Evolutionary conservation across 1,139 yeast genomes (phyloP).

Genomic region (Barnettozyma hawaiiensis): DNA sequence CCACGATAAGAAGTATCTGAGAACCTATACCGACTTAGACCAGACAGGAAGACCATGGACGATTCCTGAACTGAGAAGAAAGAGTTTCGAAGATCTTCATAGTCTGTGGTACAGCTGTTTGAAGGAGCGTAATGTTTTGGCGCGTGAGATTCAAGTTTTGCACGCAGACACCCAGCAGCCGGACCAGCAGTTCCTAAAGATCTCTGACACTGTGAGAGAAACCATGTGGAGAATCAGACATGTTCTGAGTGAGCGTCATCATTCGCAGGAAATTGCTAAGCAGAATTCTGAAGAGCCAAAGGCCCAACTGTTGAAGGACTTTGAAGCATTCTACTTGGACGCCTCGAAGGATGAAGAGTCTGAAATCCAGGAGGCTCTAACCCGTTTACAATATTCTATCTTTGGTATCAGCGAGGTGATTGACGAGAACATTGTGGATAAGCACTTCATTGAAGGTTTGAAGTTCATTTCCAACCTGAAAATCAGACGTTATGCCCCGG

Average conservation of each 20-base stretch:
- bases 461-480: conserved; percentile 63
- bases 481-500: conserved; percentile 40
- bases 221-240: conserved; percentile 78
- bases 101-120: conserved; percentile 83
- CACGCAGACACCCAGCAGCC: conserved; percentile 37
- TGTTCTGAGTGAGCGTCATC: conserved; percentile 81
- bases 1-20: conserved; percentile 52
- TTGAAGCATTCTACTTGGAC: conserved; percentile 51
- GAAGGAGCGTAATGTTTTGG: conserved; percentile 74
- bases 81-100: conserved; percentile 88
- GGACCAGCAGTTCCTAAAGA: conserved; percentile 33
- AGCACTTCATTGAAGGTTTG: conserved; percentile 63
- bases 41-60: conserved; percentile 78
- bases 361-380: conserved; percentile 61
- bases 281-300: conserved; percentile 40
- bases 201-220: conserved; percentile 41
- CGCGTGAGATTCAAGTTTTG: conserved; percentile 62
- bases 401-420: conserved; percentile 66
- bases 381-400: conserved; percentile 73
- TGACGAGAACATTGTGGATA: conserved; percentile 46
- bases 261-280: conserved; percentile 60
- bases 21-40: conserved; percentile 53
- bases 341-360: conserved; percentile 53
- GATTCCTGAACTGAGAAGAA: conserved; percentile 81
- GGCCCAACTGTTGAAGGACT: conserved; percentile 47